Percentiles rank a stretch among this genome's conserved stretches.
Conservation (phyloP, 495 filamentous ascomycete genomes). For the Apiosordaria backusii region DNA sequence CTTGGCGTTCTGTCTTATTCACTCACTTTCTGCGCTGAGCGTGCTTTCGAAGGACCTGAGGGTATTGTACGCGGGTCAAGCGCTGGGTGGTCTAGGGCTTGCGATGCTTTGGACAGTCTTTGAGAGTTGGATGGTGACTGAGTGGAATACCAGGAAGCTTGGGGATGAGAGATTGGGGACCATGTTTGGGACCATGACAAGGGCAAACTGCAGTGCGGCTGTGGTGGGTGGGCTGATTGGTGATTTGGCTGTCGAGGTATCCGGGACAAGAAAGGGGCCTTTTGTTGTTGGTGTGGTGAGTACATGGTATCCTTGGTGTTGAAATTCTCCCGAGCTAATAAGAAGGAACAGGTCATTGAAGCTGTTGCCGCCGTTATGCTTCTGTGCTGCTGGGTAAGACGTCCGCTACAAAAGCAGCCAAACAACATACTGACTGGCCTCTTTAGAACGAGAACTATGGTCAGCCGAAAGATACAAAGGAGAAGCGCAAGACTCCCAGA, state of each 20-base stretch:
- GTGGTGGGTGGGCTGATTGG: not conserved
- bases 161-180: slow-evolving; percentile 2
- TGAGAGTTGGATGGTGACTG: slow-evolving; percentile 4
- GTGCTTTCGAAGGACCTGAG: not conserved
- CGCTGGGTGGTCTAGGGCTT: not conserved
- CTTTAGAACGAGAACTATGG: not conserved
- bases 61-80: not conserved
- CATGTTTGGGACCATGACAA: not conserved
- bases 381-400: not conserved
- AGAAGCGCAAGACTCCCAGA: not conserved
- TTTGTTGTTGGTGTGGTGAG: not conserved
- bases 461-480: not conserved
- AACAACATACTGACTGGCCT: not conserved
- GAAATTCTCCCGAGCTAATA: not conserved
- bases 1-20: not conserved
- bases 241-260: not conserved
- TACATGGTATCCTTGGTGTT: not conserved
- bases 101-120: not conserved
- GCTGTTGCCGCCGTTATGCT: not conserved
- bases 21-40: not conserved
- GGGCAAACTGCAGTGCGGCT: not conserved
- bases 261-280: not conserved
- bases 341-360: not conserved
- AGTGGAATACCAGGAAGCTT: not conserved
- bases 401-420: too few species aligned